Conservation (phyloP, 352 stramenopile species). For the Phytopythium oedochilum region DNA sequence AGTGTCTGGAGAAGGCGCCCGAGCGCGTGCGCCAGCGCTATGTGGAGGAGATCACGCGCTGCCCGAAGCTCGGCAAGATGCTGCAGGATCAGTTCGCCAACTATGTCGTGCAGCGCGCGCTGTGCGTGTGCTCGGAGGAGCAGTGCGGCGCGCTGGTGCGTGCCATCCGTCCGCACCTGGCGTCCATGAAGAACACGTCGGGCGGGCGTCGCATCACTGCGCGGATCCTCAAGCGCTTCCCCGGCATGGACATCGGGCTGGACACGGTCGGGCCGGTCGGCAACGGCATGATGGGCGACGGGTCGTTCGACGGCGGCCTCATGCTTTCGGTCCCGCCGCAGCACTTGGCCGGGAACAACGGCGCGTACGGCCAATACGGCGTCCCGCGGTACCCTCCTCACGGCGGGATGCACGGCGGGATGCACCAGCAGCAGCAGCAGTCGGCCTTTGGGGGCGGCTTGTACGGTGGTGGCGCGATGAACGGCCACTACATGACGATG, state of each 20-base stretch:
- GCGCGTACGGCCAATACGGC: slow-evolving; percentile 17
- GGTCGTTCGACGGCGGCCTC: slow-evolving; percentile 25
- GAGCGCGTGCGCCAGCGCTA: slow-evolving; percentile 70
- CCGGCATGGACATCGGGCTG: slow-evolving; percentile 90
- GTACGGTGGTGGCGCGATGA: slow-evolving; percentile 16
- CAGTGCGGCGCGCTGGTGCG: slow-evolving; percentile 94
- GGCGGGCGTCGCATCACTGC: slow-evolving; percentile 93
- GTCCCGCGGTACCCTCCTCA: slow-evolving; percentile 3
- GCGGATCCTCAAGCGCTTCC: slow-evolving; percentile 96
- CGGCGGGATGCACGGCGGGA: not conserved
- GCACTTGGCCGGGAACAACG: slow-evolving; percentile 8
- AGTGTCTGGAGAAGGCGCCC: slow-evolving; percentile 94
- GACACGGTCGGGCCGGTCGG: slow-evolving; percentile 7
- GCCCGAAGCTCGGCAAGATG: slow-evolving; percentile 89
- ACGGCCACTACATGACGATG: slow-evolving; percentile 16
- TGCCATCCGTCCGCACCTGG: slow-evolving; percentile 95
- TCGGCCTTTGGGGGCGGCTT: slow-evolving; percentile 20
- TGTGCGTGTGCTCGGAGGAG: slow-evolving; percentile 93
- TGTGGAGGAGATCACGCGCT: slow-evolving; percentile 71
- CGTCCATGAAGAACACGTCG: slow-evolving; percentile 93
- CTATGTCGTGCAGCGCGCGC: slow-evolving; percentile 97
- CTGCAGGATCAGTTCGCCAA: slow-evolving; percentile 98
- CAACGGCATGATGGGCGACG: slow-evolving; percentile 27
- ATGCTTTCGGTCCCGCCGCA: slow-evolving; percentile 25
- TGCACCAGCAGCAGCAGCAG: slow-evolving; percentile 21